Conservation (phyloP, 2,329 filamentous ascomycete genomes). For the Scedosporium minutisporum region DNA sequence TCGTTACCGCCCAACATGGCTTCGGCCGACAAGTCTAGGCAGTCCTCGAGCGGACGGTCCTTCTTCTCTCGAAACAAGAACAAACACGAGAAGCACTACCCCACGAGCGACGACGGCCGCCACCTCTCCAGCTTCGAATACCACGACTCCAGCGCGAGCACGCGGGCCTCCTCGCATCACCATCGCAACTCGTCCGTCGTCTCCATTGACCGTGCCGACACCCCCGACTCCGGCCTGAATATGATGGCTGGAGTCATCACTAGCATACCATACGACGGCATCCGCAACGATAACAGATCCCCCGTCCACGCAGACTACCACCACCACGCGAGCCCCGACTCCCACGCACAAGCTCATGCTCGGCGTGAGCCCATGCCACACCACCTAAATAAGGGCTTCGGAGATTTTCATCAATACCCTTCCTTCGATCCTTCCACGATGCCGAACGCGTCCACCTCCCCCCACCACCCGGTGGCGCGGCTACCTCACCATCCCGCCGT, state of each 20-base stretch:
- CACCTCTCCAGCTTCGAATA: conserved; percentile 45
- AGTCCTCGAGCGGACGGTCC: conserved; percentile 59
- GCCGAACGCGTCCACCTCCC: conserved; percentile 23
- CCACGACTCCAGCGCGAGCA: conserved; percentile 50
- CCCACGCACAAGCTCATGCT: conserved; percentile 48
- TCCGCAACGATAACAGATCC: conserved; percentile 54
- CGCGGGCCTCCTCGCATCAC: conserved; percentile 62
- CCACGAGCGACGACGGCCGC: conserved; percentile 43
- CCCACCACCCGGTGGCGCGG: conserved; percentile 50
- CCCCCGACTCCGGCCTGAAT: conserved; percentile 57
- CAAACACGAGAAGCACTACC: conserved; percentile 56
- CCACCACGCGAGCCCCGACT: conserved; percentile 32
- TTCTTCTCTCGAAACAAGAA: conserved; percentile 89
- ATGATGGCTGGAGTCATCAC: conserved; percentile 76
- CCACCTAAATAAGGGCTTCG: conserved; percentile 67
- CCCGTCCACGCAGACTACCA: conserved; percentile 67
- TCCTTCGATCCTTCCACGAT: conserved; percentile 49
- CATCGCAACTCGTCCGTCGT: conserved; percentile 62
- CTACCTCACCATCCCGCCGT: conserved; percentile 43
- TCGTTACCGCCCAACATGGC: conserved; percentile 34
- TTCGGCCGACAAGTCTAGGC: conserved; percentile 67
- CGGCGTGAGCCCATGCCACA: conserved; percentile 70
- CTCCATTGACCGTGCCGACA: conserved; percentile 59
- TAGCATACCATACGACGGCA: conserved; percentile 75
- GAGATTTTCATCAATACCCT: conserved; percentile 86